Evolutionary conservation across 257 asterid species (phyloP), one percentile per base, ranked within the genome.

Genomic region (Marsdenia floribunda): DNA sequence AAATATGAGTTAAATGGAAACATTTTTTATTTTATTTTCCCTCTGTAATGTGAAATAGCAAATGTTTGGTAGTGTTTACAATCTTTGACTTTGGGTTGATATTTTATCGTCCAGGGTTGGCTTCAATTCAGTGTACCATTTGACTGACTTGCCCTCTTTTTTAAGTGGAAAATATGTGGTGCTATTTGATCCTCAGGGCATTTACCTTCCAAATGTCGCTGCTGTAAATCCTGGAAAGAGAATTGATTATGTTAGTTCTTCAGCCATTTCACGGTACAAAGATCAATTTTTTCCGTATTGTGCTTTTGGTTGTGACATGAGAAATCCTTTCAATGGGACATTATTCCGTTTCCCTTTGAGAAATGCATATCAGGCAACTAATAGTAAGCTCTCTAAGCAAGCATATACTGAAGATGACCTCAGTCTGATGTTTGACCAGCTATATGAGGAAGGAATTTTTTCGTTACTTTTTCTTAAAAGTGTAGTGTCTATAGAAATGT

Each of bases 291-390:
- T 70, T 82, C 98, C 98, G 70, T 93, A 91, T 85, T 90, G 96
- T 85, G 96, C 91, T 80, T 93, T 91, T 83, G 96, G 96, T 63
- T 93, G 98, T 81, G 96, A 93, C 87, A 93, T 93, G 98, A 83
- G 75, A 87, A 86, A 76, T 84, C 88, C 97, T 83, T 88, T 90
- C 87, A 74, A 63, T 76, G 98, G 98, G 87, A 93, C 97, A 84
- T 86, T 93, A 85, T 93, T 93, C 83, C 98, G 97, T 80, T 93
- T 91, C 82, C 98, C 98, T 82, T 81, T 93, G 91, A 93, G 98
- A 89, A 88, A 87, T 84, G 85, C 85, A 75, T 87, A 87, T 70
- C 98, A 89, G 86, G 97, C 97, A 85, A 86, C 90, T 82, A 80
- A 80, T 76, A 93, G 98, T 87, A 85, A 85, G 82, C 98, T 93